Evolutionary conservation across 2,329 filamentous ascomycete species (phyloP), one percentile per base, ranked within the genome.

Genomic region (Bipolaris bicolor): DNA sequence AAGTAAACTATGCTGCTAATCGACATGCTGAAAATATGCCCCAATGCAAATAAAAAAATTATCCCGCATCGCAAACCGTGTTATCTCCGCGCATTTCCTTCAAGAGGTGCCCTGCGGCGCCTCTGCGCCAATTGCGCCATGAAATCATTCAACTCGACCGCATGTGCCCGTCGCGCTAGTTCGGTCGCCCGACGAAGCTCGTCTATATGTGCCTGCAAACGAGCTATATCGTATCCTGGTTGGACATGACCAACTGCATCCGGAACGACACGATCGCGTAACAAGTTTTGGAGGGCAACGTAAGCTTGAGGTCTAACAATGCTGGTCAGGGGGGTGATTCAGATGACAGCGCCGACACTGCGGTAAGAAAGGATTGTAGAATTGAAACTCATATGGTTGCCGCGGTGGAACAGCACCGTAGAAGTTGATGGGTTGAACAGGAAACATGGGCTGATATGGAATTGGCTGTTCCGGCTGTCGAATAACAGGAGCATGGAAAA

Each of bases 281-380:
- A 26, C 22, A 45, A 34, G n/a, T 57, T 48, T 37, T 39, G 26
- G 29, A 39, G 9, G 11, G 50, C 40, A 10, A 22, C 33, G 24
- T 44, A 29, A 6, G 22, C 24, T 40, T 37, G 29, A 33, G 7
- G 43, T 36, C 61, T 64, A 62, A 37, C 51, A 57, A 46, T 34
- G 48, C 7, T 47, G 58, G 41, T 63, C 45, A 63, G 55, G 41
- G 24, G 48, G 49, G 43, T 62, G 60, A 47, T 55, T 49, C 31
- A 55, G 16, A 33, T 47, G 26, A 50, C 51, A 62, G n/a, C 40
- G 37, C 40, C 18, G 57, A 34, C 58, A 61, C 41, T 41, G 51
- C 22, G 44, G 43, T 24, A 49, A 18, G 16, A 46, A 15, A 39
- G 41, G 40, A 45, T 10, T 33, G 31, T 43, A 53, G 24, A 44